Percentiles rank a stretch among this genome's conserved stretches.
phyloP scores from a whole-genome alignment of 768 basidiomycete species.

The Lactifluus piperatus region DNA sequence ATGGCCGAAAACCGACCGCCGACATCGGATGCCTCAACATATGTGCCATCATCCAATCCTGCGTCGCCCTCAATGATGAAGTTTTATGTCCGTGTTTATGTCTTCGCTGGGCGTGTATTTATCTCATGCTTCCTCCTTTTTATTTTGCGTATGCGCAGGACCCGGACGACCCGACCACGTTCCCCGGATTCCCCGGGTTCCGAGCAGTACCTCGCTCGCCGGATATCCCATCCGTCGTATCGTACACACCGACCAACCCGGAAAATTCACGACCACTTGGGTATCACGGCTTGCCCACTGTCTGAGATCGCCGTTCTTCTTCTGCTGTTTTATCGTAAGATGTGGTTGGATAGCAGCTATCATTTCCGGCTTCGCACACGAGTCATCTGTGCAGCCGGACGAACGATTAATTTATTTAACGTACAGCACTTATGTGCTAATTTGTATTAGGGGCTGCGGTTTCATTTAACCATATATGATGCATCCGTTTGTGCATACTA shows the following conservation, averaged over 20 bases:
- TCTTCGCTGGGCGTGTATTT: no score
- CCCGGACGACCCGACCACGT: conserved; percentile 7
- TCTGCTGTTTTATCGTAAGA: not conserved
- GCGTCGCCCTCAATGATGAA: not conserved
- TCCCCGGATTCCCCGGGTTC: not conserved
- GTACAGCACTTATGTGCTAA: no score
- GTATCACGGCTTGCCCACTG: not conserved
- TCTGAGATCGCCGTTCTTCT: not conserved
- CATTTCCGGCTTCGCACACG: not conserved
- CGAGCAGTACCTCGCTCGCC: not conserved
- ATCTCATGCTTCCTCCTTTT: no score
- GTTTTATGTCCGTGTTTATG: conserved; percentile 3
- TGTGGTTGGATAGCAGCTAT: not conserved
- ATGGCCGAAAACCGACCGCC: not conserved
- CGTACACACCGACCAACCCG: not conserved
- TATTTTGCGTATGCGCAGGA: not conserved
- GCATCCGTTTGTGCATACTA: not conserved
- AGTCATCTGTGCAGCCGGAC: no score
- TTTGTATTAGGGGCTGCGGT: no score
- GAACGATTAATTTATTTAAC: no score
- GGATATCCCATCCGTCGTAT: not conserved
- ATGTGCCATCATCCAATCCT: not conserved
- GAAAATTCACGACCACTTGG: not conserved
- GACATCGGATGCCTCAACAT: not conserved
- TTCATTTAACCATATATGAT: not conserved